Evolutionary conservation across 2,329 filamentous ascomycete genomes (phyloP), one percentile per base, ranked within the genome.

Genomic region (Aureobasidium vineae): DNA sequence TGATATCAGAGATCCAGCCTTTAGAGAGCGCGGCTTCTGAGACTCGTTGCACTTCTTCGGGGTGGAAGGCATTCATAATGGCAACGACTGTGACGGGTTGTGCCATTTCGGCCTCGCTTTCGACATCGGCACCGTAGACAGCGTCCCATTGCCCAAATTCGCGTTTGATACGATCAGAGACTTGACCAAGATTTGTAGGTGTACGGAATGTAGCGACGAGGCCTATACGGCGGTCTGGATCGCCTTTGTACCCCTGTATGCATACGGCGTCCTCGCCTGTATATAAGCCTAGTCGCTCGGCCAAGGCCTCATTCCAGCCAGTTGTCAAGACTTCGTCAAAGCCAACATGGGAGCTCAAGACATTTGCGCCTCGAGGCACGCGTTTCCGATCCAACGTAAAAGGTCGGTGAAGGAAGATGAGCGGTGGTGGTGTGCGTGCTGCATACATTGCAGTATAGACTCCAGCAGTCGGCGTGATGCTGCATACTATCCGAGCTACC

Each of bases 21-120:
- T 67, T 68, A 56, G 72, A 65, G 28, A 69, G 63, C 8, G 73
- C 72, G 50, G 72, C 69, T 10, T 74, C 72, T 1, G 78, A 15
- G 6, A 78, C 76, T 5, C 77, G 70, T 43, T 73, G 64, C 1
- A 79, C 74, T 63, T 78, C 76, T 3, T 76, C 74, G 7, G 74
- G 70, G 53, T 75, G 72, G 59, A 79, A 79, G 0, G 77, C 78
- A 60, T 78, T 79, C 77, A 79, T 79, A 40, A 78, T 77, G 3
- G 77, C 77, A 6, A 73, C 59, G 43, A 65, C 63, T 7, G 56
- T 38, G 23, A 77, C 59, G 11, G 72, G 68, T 43, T 67, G 47
- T 10, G 26, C 26, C 45, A 68, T 43, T 2, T 68, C 54, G 7
- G 47, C 45, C 19, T 38, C 45, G 47, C 4, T 26, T 6, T 49